Conservation (phyloP, 2,329 filamentous ascomycete genomes). For the Neurospora sp. region DNA sequence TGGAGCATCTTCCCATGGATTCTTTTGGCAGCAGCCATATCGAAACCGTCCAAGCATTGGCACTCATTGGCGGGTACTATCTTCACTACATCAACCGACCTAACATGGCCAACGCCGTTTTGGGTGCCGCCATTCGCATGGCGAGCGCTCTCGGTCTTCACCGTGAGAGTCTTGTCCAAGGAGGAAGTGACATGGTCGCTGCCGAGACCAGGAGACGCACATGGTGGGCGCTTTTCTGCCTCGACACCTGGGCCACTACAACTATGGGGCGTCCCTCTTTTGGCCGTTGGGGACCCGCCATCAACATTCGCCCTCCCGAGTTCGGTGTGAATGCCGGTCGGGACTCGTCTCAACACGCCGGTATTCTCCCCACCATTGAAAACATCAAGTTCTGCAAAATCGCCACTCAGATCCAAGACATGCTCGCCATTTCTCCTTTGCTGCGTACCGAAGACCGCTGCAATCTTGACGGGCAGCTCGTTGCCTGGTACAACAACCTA, state of each 20-base stretch:
- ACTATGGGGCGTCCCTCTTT: slow-evolving; percentile 62
- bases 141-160: slow-evolving; percentile 65
- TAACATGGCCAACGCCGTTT: slow-evolving; percentile 64
- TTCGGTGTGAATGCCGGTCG: slow-evolving; percentile 34
- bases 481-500: slow-evolving; percentile 62
- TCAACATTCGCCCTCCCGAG: slow-evolving; percentile 54
- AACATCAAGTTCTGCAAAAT: slow-evolving; percentile 75
- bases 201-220: slow-evolving; percentile 55
- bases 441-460: slow-evolving; percentile 57
- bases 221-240: slow-evolving; percentile 66
- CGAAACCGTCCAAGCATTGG: slow-evolving; percentile 63
- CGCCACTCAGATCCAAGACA: slow-evolving; percentile 66
- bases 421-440: slow-evolving; percentile 58
- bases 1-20: slow-evolving; percentile 56
- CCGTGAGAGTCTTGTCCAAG: slow-evolving; percentile 43
- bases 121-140: slow-evolving; percentile 62
- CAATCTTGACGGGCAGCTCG: slow-evolving; percentile 55
- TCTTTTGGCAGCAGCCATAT: slow-evolving; percentile 60
- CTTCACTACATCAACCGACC: slow-evolving; percentile 69
- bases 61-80: slow-evolving; percentile 65
- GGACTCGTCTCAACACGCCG: slow-evolving; percentile 48
- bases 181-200: slow-evolving; percentile 37
- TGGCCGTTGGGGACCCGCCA: slow-evolving; percentile 56
- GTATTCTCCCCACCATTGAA: slow-evolving; percentile 61
- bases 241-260: slow-evolving; percentile 65